Percentiles rank a stretch among this genome's conserved stretches.
Conservation (phyloP, 1,139 yeast species). For the Zygoascus meyerae region DNA sequence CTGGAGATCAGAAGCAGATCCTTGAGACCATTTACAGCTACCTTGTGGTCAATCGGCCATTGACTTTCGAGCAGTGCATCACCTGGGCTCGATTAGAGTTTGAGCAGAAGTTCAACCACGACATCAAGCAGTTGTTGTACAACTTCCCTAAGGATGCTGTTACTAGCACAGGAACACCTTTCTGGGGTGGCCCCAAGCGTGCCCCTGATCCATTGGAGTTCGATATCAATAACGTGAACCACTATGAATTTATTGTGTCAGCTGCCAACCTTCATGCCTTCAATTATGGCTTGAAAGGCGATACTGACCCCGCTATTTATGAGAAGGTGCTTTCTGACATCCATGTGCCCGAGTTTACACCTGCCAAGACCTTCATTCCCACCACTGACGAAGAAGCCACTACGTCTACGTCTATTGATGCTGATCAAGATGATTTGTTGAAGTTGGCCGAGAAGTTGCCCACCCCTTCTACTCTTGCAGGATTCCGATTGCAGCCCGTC, state of each 20-base stretch:
- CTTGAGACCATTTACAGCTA: conserved; percentile 70
- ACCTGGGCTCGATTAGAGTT: conserved; percentile 92
- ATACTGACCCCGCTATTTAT: conserved; percentile 41
- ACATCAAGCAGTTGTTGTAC: conserved; percentile 80
- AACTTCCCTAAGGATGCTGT: conserved; percentile 93
- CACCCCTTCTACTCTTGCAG: conserved; percentile 81
- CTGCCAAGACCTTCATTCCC: conserved; percentile 77
- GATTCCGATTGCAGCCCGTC: conserved; percentile 76
- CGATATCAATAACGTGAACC: conserved; percentile 69
- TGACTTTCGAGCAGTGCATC: conserved; percentile 87
- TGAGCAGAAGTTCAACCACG: conserved; percentile 77
- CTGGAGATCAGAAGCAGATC: conserved; percentile 85
- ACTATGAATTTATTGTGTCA: conserved; percentile 74
- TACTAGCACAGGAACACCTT: conserved; percentile 86
- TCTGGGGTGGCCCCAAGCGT: conserved; percentile 98
- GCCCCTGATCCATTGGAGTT: conserved; percentile 83
- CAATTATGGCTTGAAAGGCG: conserved; percentile 71
- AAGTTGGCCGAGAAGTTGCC: conserved; percentile 75
- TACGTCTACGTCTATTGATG: conserved; percentile 33
- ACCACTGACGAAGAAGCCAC: conserved; percentile 53
- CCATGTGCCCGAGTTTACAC: conserved; percentile 61
- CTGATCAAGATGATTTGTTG: conserved; percentile 46
- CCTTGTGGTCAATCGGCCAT: conserved; percentile 70
- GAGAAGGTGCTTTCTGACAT: conserved; percentile 46
- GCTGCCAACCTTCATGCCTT: conserved; percentile 90